Conservation (phyloP, 441 rosid species). For the Pelargonium myrrhifolium region DNA sequence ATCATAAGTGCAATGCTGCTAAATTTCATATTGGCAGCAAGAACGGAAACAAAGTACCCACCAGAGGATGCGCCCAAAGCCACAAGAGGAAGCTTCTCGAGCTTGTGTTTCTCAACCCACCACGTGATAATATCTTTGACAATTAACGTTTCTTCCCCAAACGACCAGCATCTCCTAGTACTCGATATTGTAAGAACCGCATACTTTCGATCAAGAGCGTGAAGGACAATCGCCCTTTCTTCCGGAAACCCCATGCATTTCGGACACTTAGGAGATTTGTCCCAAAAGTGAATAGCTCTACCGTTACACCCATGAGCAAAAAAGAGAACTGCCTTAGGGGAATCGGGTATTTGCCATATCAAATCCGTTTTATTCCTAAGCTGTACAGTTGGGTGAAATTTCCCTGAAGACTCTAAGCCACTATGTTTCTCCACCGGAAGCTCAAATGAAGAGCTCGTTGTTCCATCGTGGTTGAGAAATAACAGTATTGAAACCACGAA, state of each 20-base stretch:
- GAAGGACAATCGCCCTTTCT: slow-evolving; percentile 55
- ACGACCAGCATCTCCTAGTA: slow-evolving; percentile 58
- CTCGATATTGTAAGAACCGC: slow-evolving; percentile 72
- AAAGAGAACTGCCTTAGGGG: slow-evolving; percentile 81
- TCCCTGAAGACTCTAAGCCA: slow-evolving; percentile 26
- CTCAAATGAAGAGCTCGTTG: slow-evolving; percentile 19
- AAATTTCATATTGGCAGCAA: slow-evolving; percentile 49
- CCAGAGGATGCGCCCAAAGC: slow-evolving; percentile 96
- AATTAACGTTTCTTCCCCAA: slow-evolving; percentile 44
- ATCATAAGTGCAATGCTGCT: slow-evolving; percentile 75
- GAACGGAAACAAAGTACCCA: slow-evolving; percentile 75
- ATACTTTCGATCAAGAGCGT: slow-evolving; percentile 49
- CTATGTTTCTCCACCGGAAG: slow-evolving; percentile 28
- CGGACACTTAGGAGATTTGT: slow-evolving; percentile 52
- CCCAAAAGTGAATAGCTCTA: slow-evolving; percentile 79
- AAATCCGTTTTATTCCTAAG: slow-evolving; percentile 58
- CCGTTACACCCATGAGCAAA: slow-evolving; percentile 84
- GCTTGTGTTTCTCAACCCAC: slow-evolving; percentile 50
- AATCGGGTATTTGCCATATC: slow-evolving; percentile 72
- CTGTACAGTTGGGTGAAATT: slow-evolving; percentile 45
- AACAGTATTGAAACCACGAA: slow-evolving; percentile 28
- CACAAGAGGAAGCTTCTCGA: slow-evolving; percentile 66
- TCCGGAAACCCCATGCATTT: slow-evolving; percentile 78
- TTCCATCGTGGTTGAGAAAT: slow-evolving; percentile 24
- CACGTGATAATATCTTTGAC: slow-evolving; percentile 44